These are phyloP conservation scores for Bimuria novae-zelandiae DNA, from an alignment of 2,329 filamentous ascomycete species.

Conservation along the genomic window DNA sequence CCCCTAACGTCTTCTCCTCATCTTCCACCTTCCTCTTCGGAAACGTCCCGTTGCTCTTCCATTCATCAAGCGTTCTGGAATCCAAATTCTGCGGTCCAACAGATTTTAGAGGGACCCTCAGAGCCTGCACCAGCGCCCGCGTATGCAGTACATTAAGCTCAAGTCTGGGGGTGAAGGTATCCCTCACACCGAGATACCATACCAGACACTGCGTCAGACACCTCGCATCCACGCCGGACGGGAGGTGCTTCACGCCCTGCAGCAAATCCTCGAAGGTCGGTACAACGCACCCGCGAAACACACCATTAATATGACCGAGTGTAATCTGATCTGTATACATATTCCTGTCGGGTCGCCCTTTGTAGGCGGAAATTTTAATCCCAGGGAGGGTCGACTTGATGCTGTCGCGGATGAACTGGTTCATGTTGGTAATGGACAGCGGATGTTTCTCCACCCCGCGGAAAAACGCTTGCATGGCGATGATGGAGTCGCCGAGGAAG, in stretches of 20 bases:
- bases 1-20: neutral
- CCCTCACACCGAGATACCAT: constrained; percentile 24
- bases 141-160: constrained; percentile 34
- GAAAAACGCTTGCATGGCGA: constrained; percentile 30
- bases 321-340: constrained; percentile 19
- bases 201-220: constrained; percentile 24
- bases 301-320: constrained; percentile 9
- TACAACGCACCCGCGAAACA: constrained; percentile 8
- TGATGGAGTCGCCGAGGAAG: constrained; percentile 24
- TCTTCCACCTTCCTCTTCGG: neutral
- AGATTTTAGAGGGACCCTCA: constrained; percentile 17
- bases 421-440: neutral
- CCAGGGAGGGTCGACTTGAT: constrained; percentile 10
- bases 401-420: constrained; percentile 24
- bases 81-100: constrained; percentile 28
- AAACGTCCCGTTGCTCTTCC: constrained; percentile 9
- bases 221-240: constrained; percentile 25
- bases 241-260: constrained; percentile 21
- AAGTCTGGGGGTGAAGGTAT: constrained; percentile 26
- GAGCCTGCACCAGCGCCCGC: constrained; percentile 26
- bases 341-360: constrained; percentile 19
- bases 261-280: constrained; percentile 31
- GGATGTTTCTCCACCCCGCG: constrained; percentile 15
- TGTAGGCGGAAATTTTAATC: constrained; percentile 16
- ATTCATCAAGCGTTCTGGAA: constrained; percentile 22